Conservation (phyloP, 108 stramenopile genomes). For the Fragilaria crotonensis region DNA sequence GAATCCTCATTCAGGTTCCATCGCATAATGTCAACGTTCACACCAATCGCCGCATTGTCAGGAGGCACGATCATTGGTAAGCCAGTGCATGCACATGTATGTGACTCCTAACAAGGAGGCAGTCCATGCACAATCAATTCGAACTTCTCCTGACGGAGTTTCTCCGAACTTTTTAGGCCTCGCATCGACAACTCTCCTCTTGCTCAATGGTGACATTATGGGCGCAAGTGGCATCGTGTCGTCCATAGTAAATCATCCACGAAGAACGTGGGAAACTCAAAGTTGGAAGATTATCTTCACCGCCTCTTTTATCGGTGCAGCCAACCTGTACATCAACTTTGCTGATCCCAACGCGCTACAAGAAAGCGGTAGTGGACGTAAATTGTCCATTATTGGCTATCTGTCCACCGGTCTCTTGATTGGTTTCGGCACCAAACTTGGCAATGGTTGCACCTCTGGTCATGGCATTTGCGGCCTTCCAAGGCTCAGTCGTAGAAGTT, state of each 20-base stretch:
- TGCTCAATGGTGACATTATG: slow-evolving; percentile 63
- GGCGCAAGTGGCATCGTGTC: slow-evolving; percentile 55
- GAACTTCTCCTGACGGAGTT: not conserved
- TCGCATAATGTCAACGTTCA: slow-evolving; percentile 3
- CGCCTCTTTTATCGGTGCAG: slow-evolving; percentile 29
- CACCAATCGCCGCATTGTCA: slow-evolving; percentile 1
- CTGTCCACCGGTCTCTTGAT: slow-evolving; percentile 49
- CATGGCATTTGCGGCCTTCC: slow-evolving; percentile 83
- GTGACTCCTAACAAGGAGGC: not conserved
- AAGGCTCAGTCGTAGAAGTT: slow-evolving; percentile 58
- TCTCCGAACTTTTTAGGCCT: slow-evolving; percentile 13
- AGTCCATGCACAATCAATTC: not conserved
- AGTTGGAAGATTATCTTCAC: slow-evolving; percentile 51
- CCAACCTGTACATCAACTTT: not conserved
- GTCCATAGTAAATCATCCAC: slow-evolving; percentile 1
- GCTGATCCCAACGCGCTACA: not conserved
- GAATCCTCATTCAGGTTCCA: no score
- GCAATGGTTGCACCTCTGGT: slow-evolving; percentile 73
- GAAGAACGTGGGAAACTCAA: slow-evolving; percentile 5
- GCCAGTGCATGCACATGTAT: not conserved
- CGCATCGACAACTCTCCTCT: slow-evolving; percentile 44
- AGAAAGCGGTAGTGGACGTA: not conserved
- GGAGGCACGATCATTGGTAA: slow-evolving; percentile 9
- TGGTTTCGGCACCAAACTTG: slow-evolving; percentile 62
- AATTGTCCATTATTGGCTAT: not conserved